Conservation (phyloP, 345 rosid species). For the Citropsis articulata region DNA sequence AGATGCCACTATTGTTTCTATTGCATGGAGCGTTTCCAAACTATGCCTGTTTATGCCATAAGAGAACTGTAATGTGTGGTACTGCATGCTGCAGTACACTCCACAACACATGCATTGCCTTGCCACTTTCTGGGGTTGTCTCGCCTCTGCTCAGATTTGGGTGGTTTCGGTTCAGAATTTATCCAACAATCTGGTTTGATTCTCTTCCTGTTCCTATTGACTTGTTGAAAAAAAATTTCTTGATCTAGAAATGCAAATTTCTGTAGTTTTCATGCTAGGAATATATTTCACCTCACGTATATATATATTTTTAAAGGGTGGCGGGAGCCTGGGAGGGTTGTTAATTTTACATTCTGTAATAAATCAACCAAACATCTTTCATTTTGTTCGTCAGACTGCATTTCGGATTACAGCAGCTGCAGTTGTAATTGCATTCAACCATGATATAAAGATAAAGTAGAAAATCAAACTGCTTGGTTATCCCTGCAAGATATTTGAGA, state of each 20-base stretch:
- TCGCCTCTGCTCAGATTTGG: constrained; percentile 73
- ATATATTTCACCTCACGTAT: neutral
- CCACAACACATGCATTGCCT: constrained; percentile 96
- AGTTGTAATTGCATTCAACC: constrained; percentile 76
- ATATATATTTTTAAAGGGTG: too few relatives aligned
- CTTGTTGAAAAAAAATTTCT: neutral
- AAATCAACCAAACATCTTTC: constrained; percentile 18
- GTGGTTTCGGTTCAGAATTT: constrained; percentile 78
- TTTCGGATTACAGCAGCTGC: constrained; percentile 88
- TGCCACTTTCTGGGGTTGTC: constrained; percentile 52
- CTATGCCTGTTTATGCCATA: constrained; percentile 74
- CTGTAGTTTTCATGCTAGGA: neutral
- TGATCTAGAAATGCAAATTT: constrained; percentile 14
- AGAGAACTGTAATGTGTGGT: constrained; percentile 76
- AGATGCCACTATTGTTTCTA: constrained; percentile 83
- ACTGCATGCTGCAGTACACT: constrained; percentile 92
- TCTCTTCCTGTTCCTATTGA: constrained; percentile 7
- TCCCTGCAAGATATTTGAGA: constrained; percentile 84
- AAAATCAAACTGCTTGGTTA: constrained; percentile 78
- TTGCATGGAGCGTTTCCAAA: constrained; percentile 95
- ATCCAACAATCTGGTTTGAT: constrained; percentile 69
- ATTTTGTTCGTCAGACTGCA: constrained; percentile 48
- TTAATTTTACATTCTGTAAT: neutral
- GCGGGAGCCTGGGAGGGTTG: too few relatives aligned
- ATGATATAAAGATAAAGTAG: constrained; percentile 68